These are phyloP conservation scores for Phytophthora megakarya DNA, from an alignment of 352 stramenopile genomes.

Conservation along the genomic window DNA sequence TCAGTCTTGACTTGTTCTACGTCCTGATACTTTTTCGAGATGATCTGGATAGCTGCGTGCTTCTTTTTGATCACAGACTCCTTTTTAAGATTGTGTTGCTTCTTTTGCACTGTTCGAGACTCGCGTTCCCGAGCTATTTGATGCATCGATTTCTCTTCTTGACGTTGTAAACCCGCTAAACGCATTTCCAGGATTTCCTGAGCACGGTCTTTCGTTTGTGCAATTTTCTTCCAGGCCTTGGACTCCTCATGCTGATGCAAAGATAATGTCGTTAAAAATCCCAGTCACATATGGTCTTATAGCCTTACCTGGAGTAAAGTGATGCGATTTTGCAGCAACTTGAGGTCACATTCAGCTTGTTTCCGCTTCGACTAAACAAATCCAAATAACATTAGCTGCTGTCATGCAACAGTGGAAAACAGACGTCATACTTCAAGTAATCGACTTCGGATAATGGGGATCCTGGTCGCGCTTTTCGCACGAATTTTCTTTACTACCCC, in stretches of 20 bases:
- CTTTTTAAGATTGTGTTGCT: slow-evolving; percentile 67
- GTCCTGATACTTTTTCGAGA: slow-evolving; percentile 80
- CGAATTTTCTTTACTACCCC: slow-evolving; percentile 15
- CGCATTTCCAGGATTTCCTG: slow-evolving; percentile 73
- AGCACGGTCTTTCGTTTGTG: slow-evolving; percentile 73
- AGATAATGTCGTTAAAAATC: neutral
- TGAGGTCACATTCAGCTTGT: slow-evolving; percentile 73
- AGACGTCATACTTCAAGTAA: slow-evolving; percentile 45
- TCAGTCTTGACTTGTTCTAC: slow-evolving; percentile 78
- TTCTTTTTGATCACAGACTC: slow-evolving; percentile 80
- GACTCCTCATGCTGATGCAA: slow-evolving; percentile 62
- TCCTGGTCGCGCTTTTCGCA: slow-evolving; percentile 46
- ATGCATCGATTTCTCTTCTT: slow-evolving; percentile 51
- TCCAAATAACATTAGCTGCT: neutral
- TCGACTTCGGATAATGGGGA: slow-evolving; percentile 57
- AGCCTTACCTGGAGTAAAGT: slow-evolving; percentile 55
- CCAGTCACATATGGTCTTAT: neutral
- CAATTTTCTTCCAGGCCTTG: slow-evolving; percentile 82
- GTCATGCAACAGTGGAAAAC: neutral
- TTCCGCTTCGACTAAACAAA: slow-evolving; percentile 62
- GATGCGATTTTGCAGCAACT: slow-evolving; percentile 78
- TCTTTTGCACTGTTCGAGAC: slow-evolving; percentile 55
- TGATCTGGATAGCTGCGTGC: slow-evolving; percentile 70
- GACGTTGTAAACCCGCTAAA: slow-evolving; percentile 51
- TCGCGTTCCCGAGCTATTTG: slow-evolving; percentile 48